These are phyloP conservation scores for Salix purpurea DNA, from an alignment of 345 rosid genomes.

Conservation along the genomic window DNA sequence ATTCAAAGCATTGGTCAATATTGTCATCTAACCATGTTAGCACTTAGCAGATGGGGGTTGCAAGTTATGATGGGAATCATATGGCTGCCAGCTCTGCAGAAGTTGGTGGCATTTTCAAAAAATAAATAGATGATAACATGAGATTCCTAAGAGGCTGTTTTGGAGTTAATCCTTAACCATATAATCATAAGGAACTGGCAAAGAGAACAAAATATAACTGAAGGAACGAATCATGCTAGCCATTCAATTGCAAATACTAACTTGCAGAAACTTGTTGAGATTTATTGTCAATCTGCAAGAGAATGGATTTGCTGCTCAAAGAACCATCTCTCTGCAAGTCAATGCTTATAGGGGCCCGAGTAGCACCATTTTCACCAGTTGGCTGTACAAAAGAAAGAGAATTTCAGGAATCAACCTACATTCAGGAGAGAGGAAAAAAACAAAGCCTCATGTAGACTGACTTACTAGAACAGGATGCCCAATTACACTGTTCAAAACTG, in stretches of 20 bases:
- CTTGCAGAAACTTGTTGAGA: conserved; percentile 95
- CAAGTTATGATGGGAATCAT: background rate
- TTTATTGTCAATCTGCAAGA: conserved; percentile 80
- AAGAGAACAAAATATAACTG: background rate
- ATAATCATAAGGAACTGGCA: background rate
- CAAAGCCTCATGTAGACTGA: conserved; percentile 1
- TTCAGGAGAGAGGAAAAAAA: background rate
- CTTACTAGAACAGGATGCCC: conserved; percentile 96
- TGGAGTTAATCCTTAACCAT: background rate
- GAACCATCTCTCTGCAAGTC: conserved; percentile 69
- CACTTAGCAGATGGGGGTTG: background rate
- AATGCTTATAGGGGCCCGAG: conserved; percentile 82
- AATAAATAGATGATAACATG: background rate
- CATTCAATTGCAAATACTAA: conserved; percentile 30
- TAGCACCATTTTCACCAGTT: conserved; percentile 98
- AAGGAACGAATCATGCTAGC: background rate
- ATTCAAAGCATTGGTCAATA: background rate
- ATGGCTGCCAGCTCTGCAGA: background rate
- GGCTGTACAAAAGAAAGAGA: conserved; percentile 45
- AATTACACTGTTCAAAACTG: conserved; percentile 79
- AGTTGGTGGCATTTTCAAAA: background rate
- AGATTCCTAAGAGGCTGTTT: background rate
- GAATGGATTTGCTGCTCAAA: conserved; percentile 67
- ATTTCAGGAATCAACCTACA: background rate
- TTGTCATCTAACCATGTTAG: background rate